Percentiles rank a stretch among this genome's conserved stretches.
These are phyloP conservation scores for Solanum okadae DNA, from an alignment of 257 asterid species.

Conservation along the genomic window DNA sequence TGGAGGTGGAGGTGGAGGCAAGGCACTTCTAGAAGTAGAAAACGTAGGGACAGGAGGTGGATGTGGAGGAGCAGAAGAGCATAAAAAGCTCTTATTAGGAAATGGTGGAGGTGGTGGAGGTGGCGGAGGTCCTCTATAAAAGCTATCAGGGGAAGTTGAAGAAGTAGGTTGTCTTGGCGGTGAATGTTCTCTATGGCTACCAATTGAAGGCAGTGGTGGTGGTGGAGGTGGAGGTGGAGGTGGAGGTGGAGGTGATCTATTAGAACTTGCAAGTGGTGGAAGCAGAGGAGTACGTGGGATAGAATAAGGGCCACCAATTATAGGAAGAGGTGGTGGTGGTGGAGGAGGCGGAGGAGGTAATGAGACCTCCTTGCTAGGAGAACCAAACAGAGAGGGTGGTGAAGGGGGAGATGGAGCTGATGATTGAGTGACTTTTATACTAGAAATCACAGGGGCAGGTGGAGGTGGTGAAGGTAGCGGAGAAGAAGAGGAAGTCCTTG, in stretches of 20 bases:
- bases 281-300: not conserved
- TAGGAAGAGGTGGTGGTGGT: not conserved
- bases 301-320: constrained; percentile 1
- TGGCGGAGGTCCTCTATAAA: constrained; percentile 16
- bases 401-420: constrained; percentile 8
- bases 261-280: not conserved
- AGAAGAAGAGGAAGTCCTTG: constrained; percentile 20
- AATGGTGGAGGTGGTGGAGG: constrained; percentile 19
- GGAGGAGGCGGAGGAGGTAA: constrained; percentile 10
- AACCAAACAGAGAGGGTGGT: not conserved
- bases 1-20: constrained; percentile 8
- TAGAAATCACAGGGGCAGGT: constrained; percentile 15
- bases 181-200: constrained; percentile 4
- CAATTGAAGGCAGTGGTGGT: constrained; percentile 6
- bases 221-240: constrained; percentile 5
- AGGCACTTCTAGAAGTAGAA: not conserved
- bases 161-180: constrained; percentile 17
- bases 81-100: not conserved
- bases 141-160: constrained; percentile 9
- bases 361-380: constrained; percentile 1
- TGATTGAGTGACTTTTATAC: constrained; percentile 9
- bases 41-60: constrained; percentile 16
- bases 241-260: constrained; percentile 6
- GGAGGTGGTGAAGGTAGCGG: constrained; percentile 11
- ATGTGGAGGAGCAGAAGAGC: constrained; percentile 5